Evolutionary conservation across 1,284 basidiomycete genomes (phyloP), one percentile per base, ranked within the genome.

Genomic region (Coriolopsis trogii): DNA sequence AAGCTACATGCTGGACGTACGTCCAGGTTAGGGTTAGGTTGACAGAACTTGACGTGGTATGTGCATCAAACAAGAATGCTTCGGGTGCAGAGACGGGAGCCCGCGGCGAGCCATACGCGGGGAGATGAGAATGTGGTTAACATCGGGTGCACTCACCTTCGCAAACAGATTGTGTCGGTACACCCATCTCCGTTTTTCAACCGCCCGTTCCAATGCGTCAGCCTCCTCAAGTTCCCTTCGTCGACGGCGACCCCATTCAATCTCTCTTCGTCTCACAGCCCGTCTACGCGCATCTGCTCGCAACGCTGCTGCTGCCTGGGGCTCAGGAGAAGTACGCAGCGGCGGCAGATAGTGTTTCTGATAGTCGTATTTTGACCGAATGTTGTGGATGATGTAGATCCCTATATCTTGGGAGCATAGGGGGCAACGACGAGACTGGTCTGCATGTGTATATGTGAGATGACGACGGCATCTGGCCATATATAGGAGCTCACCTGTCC

Each of bases 321-420:
- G 73, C 36, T 70, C 70, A 25, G 79, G 77, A 10, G 80, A 82
- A 26, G 71, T 73, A 10, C 79, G 80, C 39, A 88, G 68, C 13
- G 92, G 91, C 0, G 82, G 72, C 6, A 95, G 77, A 66, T 83
- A 88, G 69, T 90, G 84, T 69, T 93, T 91, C 63, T 87, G 81
- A 64, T 87, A 92, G 69, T 91, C 90, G 61, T 81, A 84, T 52
- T 82, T 80, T 7, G 87, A 88, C 53, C 88, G 80, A 49, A 90
- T 81, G 55, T 83, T 81, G 67, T 95, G 93, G 41, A 95, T 88
- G 39, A 96, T 71, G 66, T 92, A 87, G 20, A 84, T 78, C 13
- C 85, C 88, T 58, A 93, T 85, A 28, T 78, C 69, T 48, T 87
- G 83, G 0, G 87, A 81, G 68, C 93, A 96, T 1, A 96, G 74